These are phyloP conservation scores for Corynespora cassiicola DNA, from an alignment of 2,329 filamentous ascomycete species.

Conservation along the genomic window DNA sequence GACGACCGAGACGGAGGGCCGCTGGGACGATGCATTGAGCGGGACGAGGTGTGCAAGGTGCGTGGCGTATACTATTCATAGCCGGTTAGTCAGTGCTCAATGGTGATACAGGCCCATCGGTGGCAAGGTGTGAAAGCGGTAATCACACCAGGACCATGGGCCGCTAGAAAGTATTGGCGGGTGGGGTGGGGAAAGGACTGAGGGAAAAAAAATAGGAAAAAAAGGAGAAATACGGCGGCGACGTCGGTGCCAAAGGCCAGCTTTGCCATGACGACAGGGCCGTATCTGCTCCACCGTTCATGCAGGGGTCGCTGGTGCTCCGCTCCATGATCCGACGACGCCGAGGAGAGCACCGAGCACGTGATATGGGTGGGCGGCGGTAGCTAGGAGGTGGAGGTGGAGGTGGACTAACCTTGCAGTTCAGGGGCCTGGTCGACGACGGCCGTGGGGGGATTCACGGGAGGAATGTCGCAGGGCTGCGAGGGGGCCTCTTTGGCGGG, in stretches of 20 bases:
- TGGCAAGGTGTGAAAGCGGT: too few relatives aligned
- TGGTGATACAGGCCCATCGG: too few relatives aligned
- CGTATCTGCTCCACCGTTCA: slow-evolving; percentile 13
- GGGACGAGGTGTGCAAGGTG: slow-evolving; percentile 46
- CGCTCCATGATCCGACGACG: slow-evolving; percentile 20
- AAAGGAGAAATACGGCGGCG: slow-evolving; percentile 16
- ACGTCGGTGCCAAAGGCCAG: slow-evolving; percentile 16
- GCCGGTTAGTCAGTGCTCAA: slow-evolving; percentile 24
- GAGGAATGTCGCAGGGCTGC: too few relatives aligned
- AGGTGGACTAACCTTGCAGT: slow-evolving; percentile 36
- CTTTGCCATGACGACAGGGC: slow-evolving; percentile 21
- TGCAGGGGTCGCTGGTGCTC: slow-evolving; percentile 27
- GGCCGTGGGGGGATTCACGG: too few relatives aligned
- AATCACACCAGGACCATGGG: too few relatives aligned
- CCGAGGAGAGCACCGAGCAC: slow-evolving; percentile 20
- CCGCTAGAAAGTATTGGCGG: slow-evolving; percentile 16
- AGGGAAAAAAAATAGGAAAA: slow-evolving; percentile 9
- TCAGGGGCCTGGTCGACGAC: slow-evolving; percentile 24
- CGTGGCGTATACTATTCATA: slow-evolving; percentile 40
- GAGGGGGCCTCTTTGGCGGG: slow-evolving; percentile 39
- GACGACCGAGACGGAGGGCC: slow-evolving; percentile 33
- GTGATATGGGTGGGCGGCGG: too few relatives aligned
- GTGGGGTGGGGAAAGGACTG: slow-evolving; percentile 13
- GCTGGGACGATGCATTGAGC: slow-evolving; percentile 34
- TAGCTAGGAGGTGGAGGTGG: too few relatives aligned